A percentile compares a stretch with the other conserved stretches of the same genome.
Conservation (phyloP, 306 rosid genomes). For the Canavalia gladiata region DNA sequence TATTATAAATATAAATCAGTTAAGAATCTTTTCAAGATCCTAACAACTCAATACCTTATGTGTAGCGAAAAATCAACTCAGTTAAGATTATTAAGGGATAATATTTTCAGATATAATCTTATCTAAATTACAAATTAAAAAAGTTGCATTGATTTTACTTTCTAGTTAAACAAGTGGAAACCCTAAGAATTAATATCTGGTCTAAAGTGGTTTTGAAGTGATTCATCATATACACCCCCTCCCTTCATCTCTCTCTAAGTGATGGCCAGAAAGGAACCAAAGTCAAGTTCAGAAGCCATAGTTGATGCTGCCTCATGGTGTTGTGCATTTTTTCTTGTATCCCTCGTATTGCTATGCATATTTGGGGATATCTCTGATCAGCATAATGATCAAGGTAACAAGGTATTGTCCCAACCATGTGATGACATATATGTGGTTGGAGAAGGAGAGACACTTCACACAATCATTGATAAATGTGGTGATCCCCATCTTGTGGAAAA, state of each 20-base stretch:
- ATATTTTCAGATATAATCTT: no score
- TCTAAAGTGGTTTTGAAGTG: no score
- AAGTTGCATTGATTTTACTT: no score
- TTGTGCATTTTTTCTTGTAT: conserved; percentile 49
- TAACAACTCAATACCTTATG: no score
- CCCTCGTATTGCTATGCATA: conserved; percentile 42
- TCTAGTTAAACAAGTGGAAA: no score
- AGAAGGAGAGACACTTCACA: conserved; percentile 64
- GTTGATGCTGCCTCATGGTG: conserved; percentile 59
- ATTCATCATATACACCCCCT: not conserved
- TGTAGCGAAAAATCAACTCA: no score
- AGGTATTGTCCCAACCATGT: conserved; percentile 38
- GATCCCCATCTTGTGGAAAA: conserved; percentile 59
- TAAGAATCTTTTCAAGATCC: no score
- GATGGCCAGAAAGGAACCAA: conserved; percentile 39
- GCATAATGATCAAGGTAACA: not conserved
- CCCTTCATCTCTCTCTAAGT: not conserved
- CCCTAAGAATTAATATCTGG: no score
- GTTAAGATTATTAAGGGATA: no score
- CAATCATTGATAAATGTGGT: conserved; percentile 59
- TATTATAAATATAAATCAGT: no score
- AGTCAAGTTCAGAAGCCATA: conserved; percentile 21
- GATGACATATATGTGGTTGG: conserved; percentile 63
- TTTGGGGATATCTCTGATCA: conserved; percentile 19
- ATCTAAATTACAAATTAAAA: no score